A percentile compares a stretch with the other conserved stretches of the same genome.
phyloP scores from a whole-genome alignment of 345 rosid species.

The Trapa bicornis region DNA sequence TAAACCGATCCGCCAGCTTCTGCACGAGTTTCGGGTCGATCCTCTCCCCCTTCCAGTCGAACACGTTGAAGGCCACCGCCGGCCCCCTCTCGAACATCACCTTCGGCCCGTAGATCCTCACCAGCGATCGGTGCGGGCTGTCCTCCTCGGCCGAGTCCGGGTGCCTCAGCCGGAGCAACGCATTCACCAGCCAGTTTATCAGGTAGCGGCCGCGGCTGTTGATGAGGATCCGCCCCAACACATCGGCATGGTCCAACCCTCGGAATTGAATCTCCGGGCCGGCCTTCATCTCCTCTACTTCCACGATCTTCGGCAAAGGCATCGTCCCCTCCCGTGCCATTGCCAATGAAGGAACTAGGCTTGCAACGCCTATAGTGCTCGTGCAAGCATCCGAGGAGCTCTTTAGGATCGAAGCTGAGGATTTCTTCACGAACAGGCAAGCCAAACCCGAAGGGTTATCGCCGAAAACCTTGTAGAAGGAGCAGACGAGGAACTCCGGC shows the following conservation, averaged over 20 bases:
- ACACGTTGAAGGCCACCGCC: conserved; percentile 58
- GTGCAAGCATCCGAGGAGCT: conserved; percentile 13
- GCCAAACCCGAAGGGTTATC: conserved; percentile 67
- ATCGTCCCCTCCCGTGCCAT: conserved; percentile 7
- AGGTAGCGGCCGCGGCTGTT: conserved; percentile 46
- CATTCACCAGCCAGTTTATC: conserved; percentile 63
- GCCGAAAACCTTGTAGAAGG: conserved; percentile 65
- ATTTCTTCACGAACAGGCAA: conserved; percentile 63
- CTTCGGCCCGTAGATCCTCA: conserved; percentile 65
- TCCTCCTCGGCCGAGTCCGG: conserved; percentile 28
- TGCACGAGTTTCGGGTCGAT: conserved; percentile 55
- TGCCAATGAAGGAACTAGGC: conserved; percentile 12
- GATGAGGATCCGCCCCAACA: conserved; percentile 45
- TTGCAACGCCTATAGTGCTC: conserved; percentile 22
- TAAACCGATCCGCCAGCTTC: conserved; percentile 62
- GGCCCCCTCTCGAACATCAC: conserved; percentile 38
- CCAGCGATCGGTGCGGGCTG: conserved; percentile 4
- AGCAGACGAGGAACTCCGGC: conserved; percentile 71
- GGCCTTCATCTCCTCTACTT: conserved; percentile 14
- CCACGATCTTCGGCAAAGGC: conserved; percentile 13
- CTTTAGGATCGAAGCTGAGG: conserved; percentile 28
- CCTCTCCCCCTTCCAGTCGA: conserved; percentile 83
- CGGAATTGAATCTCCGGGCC: conserved; percentile 28
- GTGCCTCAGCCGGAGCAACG: conserved; percentile 50
- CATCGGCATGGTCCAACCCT: conserved; percentile 68